Evolutionary conservation across 441 rosid species (phyloP).

Genomic region (Biscutella auriculata): DNA sequence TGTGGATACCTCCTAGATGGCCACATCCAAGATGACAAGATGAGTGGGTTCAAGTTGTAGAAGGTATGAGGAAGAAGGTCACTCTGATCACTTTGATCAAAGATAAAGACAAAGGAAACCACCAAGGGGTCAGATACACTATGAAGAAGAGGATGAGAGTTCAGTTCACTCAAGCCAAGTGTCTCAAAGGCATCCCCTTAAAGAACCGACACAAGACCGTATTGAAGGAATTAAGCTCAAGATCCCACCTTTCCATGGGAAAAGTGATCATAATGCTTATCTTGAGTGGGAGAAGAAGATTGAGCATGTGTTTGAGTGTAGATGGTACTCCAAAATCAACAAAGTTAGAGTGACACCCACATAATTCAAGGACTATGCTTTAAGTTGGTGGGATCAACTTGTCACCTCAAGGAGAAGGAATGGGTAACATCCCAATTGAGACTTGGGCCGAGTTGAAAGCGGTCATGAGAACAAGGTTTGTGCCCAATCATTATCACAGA

Average conservation of each 20-base stretch:
- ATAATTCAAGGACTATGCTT: background rate
- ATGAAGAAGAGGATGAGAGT: too few species aligned
- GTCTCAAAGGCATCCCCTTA: too few species aligned
- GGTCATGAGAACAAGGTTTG: background rate
- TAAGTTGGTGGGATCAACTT: background rate
- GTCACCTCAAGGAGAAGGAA: background rate
- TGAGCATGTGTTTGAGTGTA: background rate
- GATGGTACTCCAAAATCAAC: background rate
- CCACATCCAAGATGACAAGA: too few species aligned
- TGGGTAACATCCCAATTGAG: background rate
- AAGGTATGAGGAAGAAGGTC: too few species aligned
- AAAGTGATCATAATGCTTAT: background rate
- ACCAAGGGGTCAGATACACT: too few species aligned
- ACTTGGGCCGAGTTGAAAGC: background rate
- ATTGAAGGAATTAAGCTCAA: background rate
- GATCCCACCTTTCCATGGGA: background rate
- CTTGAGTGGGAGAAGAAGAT: background rate
- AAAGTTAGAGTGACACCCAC: background rate
- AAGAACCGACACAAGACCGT: too few species aligned
- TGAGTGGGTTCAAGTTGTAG: too few species aligned
- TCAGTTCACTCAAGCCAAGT: too few species aligned
- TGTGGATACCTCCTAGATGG: too few species aligned
- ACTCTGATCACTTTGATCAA: too few species aligned
- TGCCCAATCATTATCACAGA: background rate
- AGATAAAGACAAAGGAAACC: too few species aligned